Conservation (phyloP, 2,329 filamentous ascomycete species). For the Leptographium lundbergii region DNA sequence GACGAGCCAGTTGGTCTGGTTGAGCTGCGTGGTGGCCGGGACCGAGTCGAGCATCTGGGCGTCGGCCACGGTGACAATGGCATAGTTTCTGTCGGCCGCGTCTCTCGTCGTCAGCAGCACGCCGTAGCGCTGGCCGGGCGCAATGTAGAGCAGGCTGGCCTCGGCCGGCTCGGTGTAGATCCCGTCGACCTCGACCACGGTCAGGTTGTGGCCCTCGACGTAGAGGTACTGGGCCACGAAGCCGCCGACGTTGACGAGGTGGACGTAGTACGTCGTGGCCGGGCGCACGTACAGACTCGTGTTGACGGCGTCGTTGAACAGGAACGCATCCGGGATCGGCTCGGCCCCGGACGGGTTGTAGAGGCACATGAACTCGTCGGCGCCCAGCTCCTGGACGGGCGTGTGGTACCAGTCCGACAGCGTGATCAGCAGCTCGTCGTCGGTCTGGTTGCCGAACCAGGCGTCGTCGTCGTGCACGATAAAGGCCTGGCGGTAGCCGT, state of each 20-base stretch:
- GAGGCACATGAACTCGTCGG: conserved; percentile 37
- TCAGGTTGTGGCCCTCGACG: no score
- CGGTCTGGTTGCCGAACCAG: conserved; percentile 44
- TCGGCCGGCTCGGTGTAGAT: no score
- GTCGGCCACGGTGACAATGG: conserved; percentile 34
- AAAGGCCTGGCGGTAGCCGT: conserved; percentile 29
- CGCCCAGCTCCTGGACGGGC: conserved; percentile 30
- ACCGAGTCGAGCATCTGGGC: no score
- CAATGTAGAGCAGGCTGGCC: no score
- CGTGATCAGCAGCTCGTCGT: conserved; percentile 51
- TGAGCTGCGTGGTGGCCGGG: no score
- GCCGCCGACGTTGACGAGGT: conserved; percentile 57
- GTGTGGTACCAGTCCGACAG: conserved; percentile 62
- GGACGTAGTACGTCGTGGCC: conserved; percentile 52
- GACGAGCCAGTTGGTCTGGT: no score
- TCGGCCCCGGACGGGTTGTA: conserved; percentile 45
- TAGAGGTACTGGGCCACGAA: no score
- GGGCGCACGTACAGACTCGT: conserved; percentile 47
- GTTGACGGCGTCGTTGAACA: conserved; percentile 60
- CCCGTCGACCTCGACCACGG: no score
- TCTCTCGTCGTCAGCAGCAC: no score
- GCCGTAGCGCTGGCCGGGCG: no score
- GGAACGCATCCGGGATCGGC: conserved; percentile 53
- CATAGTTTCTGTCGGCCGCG: no score
- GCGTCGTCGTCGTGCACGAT: conserved; percentile 37